These are phyloP conservation scores for Penicillium malachiteum DNA, from an alignment of 495 filamentous ascomycete species.

Conservation along the genomic window DNA sequence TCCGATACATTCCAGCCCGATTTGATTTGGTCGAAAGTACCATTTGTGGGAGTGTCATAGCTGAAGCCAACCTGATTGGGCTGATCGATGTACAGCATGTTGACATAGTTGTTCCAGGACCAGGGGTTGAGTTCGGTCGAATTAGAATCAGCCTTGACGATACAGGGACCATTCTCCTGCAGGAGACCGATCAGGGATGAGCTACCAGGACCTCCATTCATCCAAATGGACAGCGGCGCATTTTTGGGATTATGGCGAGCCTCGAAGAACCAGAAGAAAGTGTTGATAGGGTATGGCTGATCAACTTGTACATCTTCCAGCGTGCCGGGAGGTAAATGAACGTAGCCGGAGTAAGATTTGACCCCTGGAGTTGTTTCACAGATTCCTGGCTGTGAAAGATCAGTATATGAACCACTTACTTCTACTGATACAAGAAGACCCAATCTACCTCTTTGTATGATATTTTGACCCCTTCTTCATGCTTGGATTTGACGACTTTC, in stretches of 20 bases:
- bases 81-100: conserved; percentile 66
- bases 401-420: conserved; percentile 2
- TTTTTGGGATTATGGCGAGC: conserved; percentile 44
- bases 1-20: conserved; percentile 33
- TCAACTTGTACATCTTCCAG: conserved; percentile 32
- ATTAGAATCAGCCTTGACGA: conserved; percentile 52
- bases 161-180: conserved; percentile 63
- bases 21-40: conserved; percentile 42
- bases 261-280: conserved; percentile 51
- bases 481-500: conserved; percentile 55
- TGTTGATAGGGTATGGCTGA: conserved; percentile 42
- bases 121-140: conserved; percentile 52
- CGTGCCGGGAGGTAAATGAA: conserved; percentile 38
- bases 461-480: conserved; percentile 57
- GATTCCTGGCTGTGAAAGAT: conserved; percentile 39
- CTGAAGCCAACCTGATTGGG: conserved; percentile 63
- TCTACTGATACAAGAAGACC: neutral
- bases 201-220: conserved; percentile 58
- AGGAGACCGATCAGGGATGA: conserved; percentile 62
- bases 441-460: conserved; percentile 62
- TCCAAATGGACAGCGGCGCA: conserved; percentile 54
- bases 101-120: conserved; percentile 62
- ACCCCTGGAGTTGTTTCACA: conserved; percentile 54
- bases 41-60: conserved; percentile 48
- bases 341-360: conserved; percentile 43